Evolutionary conservation across 352 stramenopile species (phyloP), one percentile per base, ranked within the genome.

Genomic region (Pythium brachiatum): DNA sequence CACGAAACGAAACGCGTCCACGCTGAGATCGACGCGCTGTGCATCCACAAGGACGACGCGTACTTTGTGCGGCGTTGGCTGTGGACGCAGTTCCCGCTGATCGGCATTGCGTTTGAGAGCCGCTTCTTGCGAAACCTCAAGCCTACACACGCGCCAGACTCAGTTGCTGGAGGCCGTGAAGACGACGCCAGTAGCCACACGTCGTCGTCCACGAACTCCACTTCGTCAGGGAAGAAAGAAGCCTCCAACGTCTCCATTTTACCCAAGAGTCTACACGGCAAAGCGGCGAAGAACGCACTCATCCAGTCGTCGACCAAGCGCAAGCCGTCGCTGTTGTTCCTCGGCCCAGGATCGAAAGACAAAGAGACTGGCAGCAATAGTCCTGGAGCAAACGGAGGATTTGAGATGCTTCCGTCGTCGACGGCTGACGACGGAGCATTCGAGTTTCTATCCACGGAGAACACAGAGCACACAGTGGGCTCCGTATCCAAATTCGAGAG

Each of bases 71-170:
- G 75, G 18, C 74, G 86, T 32, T 94, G 86, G 86, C 77, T 94
- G 29, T 94, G 86, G 86, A 87, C 80, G 11, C 86, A 94, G 66
- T 94, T 94, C 58, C 86, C 86, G n/a, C 70, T 94, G 12, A 78
- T 94, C n/a, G 83, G 57, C 0, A 72, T 88, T 36, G 82, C 86
- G 21, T 93, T 94, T 47, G 86, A 90, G 52, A 86, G 69, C 31
- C 74, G 80, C 2, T 84, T 92, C 41, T 68, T 73, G 44, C 11
- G 57, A 56, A 70, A 50, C 51, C 9, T 39, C 16, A 67, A 68
- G 26, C 20, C 60, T 23, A 27, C 29, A 29, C 15, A 29, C 61
- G 38, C 46, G 57, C 7, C 15, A 48, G 44, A 21, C 44, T 34
- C 51, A 3, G 15, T 31, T 6, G 3, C 31, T 21, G 7, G 3